These are phyloP conservation scores for Helotiales sp. DNA, from an alignment of 2,329 filamentous ascomycete species.

Conservation along the genomic window DNA sequence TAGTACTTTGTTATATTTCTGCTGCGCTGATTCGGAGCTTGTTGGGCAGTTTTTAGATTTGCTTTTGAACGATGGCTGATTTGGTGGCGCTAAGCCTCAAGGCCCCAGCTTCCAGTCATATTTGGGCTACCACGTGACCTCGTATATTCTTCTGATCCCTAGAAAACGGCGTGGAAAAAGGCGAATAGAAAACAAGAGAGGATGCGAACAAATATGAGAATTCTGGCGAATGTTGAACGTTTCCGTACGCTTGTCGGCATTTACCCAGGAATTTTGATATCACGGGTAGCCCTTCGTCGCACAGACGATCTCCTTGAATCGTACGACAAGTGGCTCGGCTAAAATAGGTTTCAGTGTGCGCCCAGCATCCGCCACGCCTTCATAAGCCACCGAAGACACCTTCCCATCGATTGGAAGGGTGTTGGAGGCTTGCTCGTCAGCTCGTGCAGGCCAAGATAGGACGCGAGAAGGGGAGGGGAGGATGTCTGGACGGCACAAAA, in stretches of 20 bases:
- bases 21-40: conserved; percentile 2
- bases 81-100: not conserved
- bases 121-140: not conserved
- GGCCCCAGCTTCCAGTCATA: too few relatives aligned
- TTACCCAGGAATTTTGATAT: not conserved
- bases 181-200: not conserved
- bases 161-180: not conserved
- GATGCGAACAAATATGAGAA: too few relatives aligned
- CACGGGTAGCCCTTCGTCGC: not conserved
- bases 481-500: not conserved
- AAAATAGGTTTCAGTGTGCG: conserved; percentile 6
- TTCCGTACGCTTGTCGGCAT: not conserved
- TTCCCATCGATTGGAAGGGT: not conserved
- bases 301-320: not conserved
- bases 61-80: not conserved
- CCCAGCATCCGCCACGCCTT: conserved; percentile 8
- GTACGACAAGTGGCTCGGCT: conserved; percentile 3
- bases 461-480: not conserved
- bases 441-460: not conserved
- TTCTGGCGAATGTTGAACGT: not conserved
- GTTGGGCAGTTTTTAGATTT: conserved; percentile 6
- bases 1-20: too few relatives aligned
- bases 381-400: not conserved
- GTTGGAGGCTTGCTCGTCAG: not conserved
- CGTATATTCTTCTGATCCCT: not conserved